Evolutionary conservation across 805 yeast species (phyloP).

Genomic region (Lipomyces yamadae): DNA sequence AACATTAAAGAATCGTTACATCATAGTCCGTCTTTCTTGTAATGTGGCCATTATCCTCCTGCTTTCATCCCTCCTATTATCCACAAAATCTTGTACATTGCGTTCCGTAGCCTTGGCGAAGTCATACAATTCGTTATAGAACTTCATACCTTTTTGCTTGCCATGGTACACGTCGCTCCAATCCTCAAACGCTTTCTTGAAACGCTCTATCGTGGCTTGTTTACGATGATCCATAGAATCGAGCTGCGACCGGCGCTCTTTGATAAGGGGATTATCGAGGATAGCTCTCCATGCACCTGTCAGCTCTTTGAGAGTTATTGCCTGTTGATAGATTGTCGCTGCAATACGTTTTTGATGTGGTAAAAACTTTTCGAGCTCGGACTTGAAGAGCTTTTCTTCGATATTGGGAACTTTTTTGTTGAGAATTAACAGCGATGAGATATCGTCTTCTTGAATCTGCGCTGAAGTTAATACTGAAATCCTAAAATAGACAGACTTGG

Average conservation of each 20-base stretch:
- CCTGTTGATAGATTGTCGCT: constrained; percentile 69
- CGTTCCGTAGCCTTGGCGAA: constrained; percentile 45
- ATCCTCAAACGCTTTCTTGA: constrained; percentile 56
- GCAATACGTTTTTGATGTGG: constrained; percentile 70
- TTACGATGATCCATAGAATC: constrained; percentile 43
- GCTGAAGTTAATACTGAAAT: background rate
- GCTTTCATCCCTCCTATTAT: constrained; percentile 44
- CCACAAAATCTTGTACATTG: constrained; percentile 43
- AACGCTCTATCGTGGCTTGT: constrained; percentile 49
- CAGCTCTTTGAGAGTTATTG: constrained; percentile 51
- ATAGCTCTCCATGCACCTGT: constrained; percentile 55
- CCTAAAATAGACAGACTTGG: background rate
- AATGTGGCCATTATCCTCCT: constrained; percentile 15
- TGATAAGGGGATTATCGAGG: constrained; percentile 52
- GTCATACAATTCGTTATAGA: constrained; percentile 59
- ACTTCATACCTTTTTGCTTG: constrained; percentile 61
- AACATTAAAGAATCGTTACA: background rate
- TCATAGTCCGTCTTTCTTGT: background rate
- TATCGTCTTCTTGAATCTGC: constrained; percentile 71
- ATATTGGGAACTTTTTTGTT: constrained; percentile 63
- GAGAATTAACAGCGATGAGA: constrained; percentile 71
- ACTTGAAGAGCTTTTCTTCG: constrained; percentile 63
- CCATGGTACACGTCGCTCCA: constrained; percentile 69
- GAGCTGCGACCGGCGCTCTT: constrained; percentile 50
- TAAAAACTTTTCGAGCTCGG: constrained; percentile 76